A percentile compares a stretch with the other conserved stretches of the same genome.
Conservation (phyloP, 352 stramenopile species). For the Globisporangium lucens region DNA sequence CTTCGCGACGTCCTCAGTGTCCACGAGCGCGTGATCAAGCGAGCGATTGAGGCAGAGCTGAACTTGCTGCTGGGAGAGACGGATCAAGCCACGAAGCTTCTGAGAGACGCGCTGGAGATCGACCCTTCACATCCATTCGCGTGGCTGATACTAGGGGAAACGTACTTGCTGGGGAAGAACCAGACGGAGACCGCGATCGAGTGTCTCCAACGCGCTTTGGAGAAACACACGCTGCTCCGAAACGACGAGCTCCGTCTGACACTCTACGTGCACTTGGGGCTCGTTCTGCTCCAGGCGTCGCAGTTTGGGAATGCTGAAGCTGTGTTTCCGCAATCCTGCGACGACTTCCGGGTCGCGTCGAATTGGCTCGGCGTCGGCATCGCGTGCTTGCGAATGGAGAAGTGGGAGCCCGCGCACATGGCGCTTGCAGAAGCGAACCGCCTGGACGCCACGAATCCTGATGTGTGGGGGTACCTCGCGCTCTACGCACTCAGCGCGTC, state of each 20-base stretch:
- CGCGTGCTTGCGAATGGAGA: conserved; percentile 58
- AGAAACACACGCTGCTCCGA: conserved; percentile 26
- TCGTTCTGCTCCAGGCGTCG: conserved; percentile 60
- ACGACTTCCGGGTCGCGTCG: conserved; percentile 66
- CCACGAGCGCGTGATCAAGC: conserved; percentile 50
- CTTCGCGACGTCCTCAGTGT: conserved; percentile 36
- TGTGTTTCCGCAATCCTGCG: conserved; percentile 53
- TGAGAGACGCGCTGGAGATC: conserved; percentile 61
- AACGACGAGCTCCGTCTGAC: conserved; percentile 34
- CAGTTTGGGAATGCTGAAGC: conserved; percentile 53
- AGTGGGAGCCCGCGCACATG: conserved; percentile 48
- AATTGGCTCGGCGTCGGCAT: conserved; percentile 81
- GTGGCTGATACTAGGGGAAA: conserved; percentile 54
- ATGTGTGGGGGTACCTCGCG: conserved; percentile 78
- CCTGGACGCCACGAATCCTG: conserved; percentile 56
- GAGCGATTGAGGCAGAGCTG: conserved; percentile 46
- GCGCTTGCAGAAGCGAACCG: conserved; percentile 76
- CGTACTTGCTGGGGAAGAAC: conserved; percentile 42
- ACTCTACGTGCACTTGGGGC: conserved; percentile 53
- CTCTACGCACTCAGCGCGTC: conserved; percentile 43
- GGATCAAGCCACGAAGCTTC: conserved; percentile 28
- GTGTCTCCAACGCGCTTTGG: conserved; percentile 48
- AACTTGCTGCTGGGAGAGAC: conserved; percentile 24
- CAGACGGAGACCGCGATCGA: conserved; percentile 41
- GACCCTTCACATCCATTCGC: conserved; percentile 46